phyloP scores from a whole-genome alignment of 495 filamentous ascomycete genomes.

The Penicillium parvum region DNA sequence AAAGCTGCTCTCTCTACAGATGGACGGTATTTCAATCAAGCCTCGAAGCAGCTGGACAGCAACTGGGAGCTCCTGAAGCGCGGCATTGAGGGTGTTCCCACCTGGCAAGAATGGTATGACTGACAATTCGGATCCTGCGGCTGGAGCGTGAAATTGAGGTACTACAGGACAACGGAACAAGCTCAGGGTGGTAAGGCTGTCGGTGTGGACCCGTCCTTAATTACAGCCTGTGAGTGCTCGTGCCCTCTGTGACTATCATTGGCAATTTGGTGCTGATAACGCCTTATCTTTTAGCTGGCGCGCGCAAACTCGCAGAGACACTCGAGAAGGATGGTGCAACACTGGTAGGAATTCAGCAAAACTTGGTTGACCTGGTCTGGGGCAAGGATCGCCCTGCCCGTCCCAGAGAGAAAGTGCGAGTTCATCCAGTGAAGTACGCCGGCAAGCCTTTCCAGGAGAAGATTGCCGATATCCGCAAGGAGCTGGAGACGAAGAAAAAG shows the following conservation, averaged over 20 bases:
- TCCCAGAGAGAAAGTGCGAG: constrained; percentile 70
- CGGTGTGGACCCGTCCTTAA: constrained; percentile 85
- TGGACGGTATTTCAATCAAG: constrained; percentile 98
- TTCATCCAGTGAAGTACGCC: constrained; percentile 66
- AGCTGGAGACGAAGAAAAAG: constrained; percentile 86
- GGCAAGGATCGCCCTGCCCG: constrained; percentile 64
- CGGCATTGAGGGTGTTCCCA: constrained; percentile 87
- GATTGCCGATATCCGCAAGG: constrained; percentile 80
- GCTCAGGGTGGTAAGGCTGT: constrained; percentile 80
- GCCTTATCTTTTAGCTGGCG: constrained; percentile 50
- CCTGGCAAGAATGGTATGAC: constrained; percentile 91
- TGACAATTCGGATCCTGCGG: constrained; percentile 2
- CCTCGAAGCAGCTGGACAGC: constrained; percentile 80
- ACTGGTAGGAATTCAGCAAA: constrained; percentile 66
- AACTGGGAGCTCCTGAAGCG: constrained; percentile 95
- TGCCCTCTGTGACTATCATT: background rate
- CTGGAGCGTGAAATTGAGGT: constrained; percentile 22
- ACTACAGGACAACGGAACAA: constrained; percentile 77
- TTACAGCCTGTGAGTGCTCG: constrained; percentile 61
- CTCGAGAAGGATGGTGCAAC: constrained; percentile 80
- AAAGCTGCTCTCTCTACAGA: constrained; percentile 93
- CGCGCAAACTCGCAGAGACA: constrained; percentile 79
- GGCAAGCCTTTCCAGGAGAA: constrained; percentile 84
- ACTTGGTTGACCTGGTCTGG: constrained; percentile 89
- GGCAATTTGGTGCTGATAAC: constrained; percentile 4